phyloP scores from a whole-genome alignment of 140 eudicot genomes.

The Oenanthe javanica region DNA sequence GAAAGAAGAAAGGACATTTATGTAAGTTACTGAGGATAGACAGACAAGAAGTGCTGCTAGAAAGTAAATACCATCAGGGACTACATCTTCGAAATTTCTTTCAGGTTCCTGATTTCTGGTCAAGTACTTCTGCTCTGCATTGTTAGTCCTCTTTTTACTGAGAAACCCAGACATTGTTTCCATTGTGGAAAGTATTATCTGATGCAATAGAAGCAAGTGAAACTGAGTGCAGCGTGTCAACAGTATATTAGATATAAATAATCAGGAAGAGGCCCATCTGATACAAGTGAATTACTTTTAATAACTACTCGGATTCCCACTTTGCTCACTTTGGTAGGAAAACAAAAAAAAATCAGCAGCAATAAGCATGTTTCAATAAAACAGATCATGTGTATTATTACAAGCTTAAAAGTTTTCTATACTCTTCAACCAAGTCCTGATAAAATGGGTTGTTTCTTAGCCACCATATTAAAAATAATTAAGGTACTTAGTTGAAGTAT shows the following conservation, averaged over 20 bases:
- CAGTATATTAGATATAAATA: neutral
- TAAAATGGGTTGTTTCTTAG: too few species aligned
- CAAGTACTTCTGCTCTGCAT: constrained; percentile 31
- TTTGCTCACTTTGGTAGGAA: neutral
- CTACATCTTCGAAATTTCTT: constrained; percentile 42
- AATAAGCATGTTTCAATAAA: neutral
- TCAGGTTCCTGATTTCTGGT: constrained; percentile 41
- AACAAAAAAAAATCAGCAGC: neutral
- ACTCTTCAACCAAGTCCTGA: too few species aligned
- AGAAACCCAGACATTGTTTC: constrained; percentile 56
- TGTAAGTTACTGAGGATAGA: constrained; percentile 9
- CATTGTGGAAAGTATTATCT: constrained; percentile 60
- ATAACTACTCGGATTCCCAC: neutral
- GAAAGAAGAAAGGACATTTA: neutral
- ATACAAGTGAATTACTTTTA: neutral
- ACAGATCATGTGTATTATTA: neutral
- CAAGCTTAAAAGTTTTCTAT: neutral
- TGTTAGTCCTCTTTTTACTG: constrained; percentile 26
- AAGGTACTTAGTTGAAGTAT: neutral
- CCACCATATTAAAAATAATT: neutral
- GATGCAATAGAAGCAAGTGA: constrained; percentile 33
- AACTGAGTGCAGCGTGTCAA: constrained; percentile 1
- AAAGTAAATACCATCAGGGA: constrained; percentile 61
- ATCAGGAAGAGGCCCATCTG: neutral
- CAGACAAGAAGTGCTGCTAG: constrained; percentile 12